These are phyloP conservation scores for Ceratocystiopsis sp. DNA, from an alignment of 2,329 filamentous ascomycete genomes.

Conservation along the genomic window DNA sequence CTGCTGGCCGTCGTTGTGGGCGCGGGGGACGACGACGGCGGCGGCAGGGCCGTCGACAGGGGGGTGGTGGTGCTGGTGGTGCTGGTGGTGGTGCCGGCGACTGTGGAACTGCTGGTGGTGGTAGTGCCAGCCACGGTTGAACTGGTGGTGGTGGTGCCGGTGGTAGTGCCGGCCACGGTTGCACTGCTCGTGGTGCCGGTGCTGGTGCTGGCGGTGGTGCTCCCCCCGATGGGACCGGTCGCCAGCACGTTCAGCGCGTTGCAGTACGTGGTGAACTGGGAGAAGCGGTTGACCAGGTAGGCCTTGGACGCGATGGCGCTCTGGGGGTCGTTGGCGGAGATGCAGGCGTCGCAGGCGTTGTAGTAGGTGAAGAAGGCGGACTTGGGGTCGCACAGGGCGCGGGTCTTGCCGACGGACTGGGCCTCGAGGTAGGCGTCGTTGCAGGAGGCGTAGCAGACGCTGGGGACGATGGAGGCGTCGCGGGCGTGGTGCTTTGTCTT, in stretches of 20 bases:
- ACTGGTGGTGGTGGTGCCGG: background rate
- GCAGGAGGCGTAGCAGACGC: conserved; percentile 35
- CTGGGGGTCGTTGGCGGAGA: conserved; percentile 13
- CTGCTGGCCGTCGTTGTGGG: no score
- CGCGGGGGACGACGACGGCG: no score
- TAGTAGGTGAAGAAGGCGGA: conserved; percentile 25
- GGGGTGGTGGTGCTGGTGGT: no score
- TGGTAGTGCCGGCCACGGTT: background rate
- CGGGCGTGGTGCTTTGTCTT: conserved; percentile 10
- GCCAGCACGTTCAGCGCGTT: background rate
- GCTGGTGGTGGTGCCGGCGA: no score
- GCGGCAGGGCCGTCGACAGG: no score
- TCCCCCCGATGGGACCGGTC: background rate
- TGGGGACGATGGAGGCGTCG: conserved; percentile 22
- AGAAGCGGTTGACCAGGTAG: conserved; percentile 22
- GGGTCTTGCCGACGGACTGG: conserved; percentile 27
- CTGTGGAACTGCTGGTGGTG: no score
- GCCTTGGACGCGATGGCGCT: conserved; percentile 14
- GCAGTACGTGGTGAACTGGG: conserved; percentile 31
- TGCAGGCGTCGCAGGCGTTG: conserved; percentile 25
- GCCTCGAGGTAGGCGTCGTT: conserved; percentile 31
- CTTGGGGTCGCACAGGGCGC: conserved; percentile 23
- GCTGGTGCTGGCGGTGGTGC: background rate
- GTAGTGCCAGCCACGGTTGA: no score
- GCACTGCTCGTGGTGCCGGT: background rate